phyloP scores from a whole-genome alignment of 306 rosid species.

The Carpinus viminea region DNA sequence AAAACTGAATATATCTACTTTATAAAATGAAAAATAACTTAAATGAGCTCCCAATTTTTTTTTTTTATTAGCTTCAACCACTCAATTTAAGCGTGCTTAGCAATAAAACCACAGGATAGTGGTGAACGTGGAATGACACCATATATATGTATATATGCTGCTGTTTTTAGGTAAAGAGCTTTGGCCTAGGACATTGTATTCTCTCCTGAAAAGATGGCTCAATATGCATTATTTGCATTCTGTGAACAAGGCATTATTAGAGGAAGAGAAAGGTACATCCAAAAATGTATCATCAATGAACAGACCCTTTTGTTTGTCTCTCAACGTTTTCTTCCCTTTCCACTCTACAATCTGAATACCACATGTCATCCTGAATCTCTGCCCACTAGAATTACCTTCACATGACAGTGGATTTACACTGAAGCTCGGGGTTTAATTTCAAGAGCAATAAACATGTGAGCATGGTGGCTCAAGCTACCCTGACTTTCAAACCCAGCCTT shows the following conservation, averaged over 20 bases:
- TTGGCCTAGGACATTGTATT: neutral
- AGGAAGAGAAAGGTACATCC: neutral
- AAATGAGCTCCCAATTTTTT: neutral
- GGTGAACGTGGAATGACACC: neutral
- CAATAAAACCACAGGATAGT: neutral
- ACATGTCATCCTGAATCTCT: neutral
- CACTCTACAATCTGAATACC: neutral
- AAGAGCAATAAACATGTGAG: neutral
- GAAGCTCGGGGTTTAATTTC: neutral
- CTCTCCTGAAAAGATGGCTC: neutral
- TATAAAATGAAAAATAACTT: neutral
- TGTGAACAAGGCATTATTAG: neutral
- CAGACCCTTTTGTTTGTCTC: neutral
- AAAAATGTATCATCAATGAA: neutral
- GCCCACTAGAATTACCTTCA: neutral
- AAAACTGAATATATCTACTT: neutral
- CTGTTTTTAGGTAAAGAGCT: neutral
- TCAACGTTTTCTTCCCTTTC: slow-evolving; percentile 1
- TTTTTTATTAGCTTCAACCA: neutral
- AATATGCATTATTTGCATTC: neutral
- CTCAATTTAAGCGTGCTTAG: neutral
- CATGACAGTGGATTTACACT: neutral
- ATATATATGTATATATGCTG: neutral
- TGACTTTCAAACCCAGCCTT: neutral
- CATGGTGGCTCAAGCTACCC: neutral